These are phyloP conservation scores for Phanerochaete sordida DNA, from an alignment of 768 basidiomycete genomes.

Conservation along the genomic window DNA sequence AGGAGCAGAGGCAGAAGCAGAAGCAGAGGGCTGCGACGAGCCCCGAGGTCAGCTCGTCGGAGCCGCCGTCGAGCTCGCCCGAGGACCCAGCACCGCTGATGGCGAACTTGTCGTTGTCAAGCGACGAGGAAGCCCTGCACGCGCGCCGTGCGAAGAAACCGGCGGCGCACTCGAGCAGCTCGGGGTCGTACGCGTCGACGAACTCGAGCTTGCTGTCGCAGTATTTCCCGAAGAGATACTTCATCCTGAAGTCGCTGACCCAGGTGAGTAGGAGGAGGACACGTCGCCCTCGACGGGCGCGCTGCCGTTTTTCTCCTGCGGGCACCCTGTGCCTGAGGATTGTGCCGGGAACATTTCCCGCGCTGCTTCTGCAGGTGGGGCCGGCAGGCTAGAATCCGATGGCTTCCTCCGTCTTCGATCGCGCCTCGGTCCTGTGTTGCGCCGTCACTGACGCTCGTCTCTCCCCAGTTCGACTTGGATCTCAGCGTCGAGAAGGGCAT, in stretches of 20 bases:
- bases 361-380: neutral
- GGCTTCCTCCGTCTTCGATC: neutral
- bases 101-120: constrained; percentile 32
- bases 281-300: neutral
- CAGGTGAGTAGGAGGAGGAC: constrained; percentile 42
- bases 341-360: neutral
- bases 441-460: neutral
- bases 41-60: constrained; percentile 9
- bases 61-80: constrained; percentile 17
- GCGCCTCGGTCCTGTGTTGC: neutral
- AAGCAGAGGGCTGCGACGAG: constrained; percentile 20
- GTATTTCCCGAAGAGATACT: constrained; percentile 86
- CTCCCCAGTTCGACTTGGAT: constrained; percentile 66
- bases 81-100: constrained; percentile 17
- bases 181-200: constrained; percentile 75
- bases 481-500: constrained; percentile 72
- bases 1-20: constrained; percentile 47
- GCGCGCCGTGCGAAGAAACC: constrained; percentile 14
- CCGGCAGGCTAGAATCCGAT: neutral
- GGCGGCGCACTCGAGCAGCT: constrained; percentile 46
- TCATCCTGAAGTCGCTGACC: constrained; percentile 87
- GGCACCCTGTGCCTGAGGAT: neutral
- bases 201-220: constrained; percentile 73
- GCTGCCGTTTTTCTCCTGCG: neutral
- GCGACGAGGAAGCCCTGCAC: constrained; percentile 34